Conservation (phyloP, 2,329 filamentous ascomycete species). For the Aspergillus glaucus region DNA sequence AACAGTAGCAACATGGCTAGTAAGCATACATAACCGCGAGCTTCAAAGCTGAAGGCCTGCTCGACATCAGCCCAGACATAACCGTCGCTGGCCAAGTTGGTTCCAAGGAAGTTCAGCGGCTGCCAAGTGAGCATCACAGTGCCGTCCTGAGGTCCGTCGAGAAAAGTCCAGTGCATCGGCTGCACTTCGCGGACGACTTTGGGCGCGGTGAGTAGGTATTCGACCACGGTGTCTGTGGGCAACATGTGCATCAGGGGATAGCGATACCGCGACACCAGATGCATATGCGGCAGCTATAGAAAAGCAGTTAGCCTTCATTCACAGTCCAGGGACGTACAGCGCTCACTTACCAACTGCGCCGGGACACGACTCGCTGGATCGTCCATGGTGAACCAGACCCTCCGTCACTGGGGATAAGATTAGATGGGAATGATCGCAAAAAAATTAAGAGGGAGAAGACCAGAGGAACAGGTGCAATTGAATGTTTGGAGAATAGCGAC, state of each 20-base stretch:
- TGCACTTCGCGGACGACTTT: conserved; percentile 78
- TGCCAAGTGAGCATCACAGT: conserved; percentile 85
- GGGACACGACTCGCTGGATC: conserved; percentile 42
- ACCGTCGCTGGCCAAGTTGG: conserved; percentile 81
- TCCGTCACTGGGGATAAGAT: conserved; percentile 9
- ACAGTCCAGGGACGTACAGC: not conserved
- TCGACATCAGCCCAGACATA: conserved; percentile 86
- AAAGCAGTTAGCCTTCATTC: conserved; percentile 5
- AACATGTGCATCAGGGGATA: conserved; percentile 70
- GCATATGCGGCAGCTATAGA: conserved; percentile 73
- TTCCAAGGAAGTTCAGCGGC: conserved; percentile 62
- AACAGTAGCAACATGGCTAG: not conserved
- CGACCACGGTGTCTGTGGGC: conserved; percentile 68
- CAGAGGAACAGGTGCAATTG: not conserved
- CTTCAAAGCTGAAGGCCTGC: conserved; percentile 67
- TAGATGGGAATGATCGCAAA: conserved; percentile 10
- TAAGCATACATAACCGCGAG: conserved; percentile 58
- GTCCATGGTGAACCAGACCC: conserved; percentile 32
- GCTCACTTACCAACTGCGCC: conserved; percentile 37
- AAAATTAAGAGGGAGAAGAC: not conserved
- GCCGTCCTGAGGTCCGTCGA: conserved; percentile 75
- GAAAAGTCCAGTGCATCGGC: conserved; percentile 88
- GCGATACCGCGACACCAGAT: conserved; percentile 76
- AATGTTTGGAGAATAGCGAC: not conserved
- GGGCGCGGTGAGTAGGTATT: conserved; percentile 76